Conservation (phyloP, 1,284 basidiomycete species). For the Leccinum angustisporum region DNA sequence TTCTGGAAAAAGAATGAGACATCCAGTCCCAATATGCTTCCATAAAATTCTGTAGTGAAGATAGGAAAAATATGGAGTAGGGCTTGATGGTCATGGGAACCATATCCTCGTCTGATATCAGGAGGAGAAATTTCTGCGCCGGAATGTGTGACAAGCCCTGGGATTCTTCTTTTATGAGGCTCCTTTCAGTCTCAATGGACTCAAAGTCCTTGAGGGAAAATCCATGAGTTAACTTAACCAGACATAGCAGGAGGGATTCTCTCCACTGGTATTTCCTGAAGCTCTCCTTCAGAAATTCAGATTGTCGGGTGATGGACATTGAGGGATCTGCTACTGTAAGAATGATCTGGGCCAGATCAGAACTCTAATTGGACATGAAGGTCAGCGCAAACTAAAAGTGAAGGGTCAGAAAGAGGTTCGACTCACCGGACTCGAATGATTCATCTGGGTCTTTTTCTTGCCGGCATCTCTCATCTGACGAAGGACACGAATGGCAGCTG, state of each 20-base stretch:
- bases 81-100: slow-evolving; percentile 9
- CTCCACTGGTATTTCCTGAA: slow-evolving; percentile 17
- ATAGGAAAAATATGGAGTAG: slow-evolving; percentile 16
- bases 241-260: neutral
- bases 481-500: neutral
- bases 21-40: slow-evolving; percentile 14
- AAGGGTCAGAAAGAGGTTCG: neutral
- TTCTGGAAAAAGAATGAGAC: neutral
- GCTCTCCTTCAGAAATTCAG: slow-evolving; percentile 2
- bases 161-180: neutral
- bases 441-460: neutral
- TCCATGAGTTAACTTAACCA: neutral
- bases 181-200: neutral
- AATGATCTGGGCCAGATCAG: neutral
- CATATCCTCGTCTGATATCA: neutral
- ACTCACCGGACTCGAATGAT: neutral
- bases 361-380: neutral
- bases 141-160: neutral
- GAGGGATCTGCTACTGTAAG: neutral
- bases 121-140: neutral
- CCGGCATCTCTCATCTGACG: neutral
- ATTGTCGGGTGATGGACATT: neutral
- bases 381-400: neutral
- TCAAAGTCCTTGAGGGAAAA: neutral
- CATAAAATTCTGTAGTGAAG: slow-evolving; percentile 8